A percentile compares a stretch with the other conserved stretches of the same genome.
Evolutionary conservation across 495 filamentous ascomycete species (phyloP).

Genomic region (Rusavskia elegans): DNA sequence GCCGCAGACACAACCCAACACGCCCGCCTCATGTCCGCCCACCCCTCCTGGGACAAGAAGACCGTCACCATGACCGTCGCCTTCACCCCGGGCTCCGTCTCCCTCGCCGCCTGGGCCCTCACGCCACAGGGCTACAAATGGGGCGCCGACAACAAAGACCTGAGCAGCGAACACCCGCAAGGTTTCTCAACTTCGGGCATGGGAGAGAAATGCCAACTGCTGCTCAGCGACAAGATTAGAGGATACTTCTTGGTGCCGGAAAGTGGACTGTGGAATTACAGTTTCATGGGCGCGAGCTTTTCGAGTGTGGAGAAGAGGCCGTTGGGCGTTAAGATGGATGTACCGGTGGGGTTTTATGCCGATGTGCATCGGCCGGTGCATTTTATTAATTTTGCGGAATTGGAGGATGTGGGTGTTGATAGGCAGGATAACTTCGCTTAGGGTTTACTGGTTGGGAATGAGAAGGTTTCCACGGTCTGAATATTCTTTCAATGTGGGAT

Average conservation of each 20-base stretch:
- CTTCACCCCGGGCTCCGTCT: constrained; percentile 97
- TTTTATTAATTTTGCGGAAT: constrained; percentile 83
- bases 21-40: constrained; percentile 68
- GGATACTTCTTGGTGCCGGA: constrained; percentile 96
- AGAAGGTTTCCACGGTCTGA: not conserved
- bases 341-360: constrained; percentile 75
- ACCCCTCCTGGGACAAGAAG: constrained; percentile 82
- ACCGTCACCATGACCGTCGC: constrained; percentile 92
- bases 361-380: constrained; percentile 85
- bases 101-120: constrained; percentile 79
- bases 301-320: constrained; percentile 76
- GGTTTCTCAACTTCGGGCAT: constrained; percentile 75
- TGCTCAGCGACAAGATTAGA: constrained; percentile 80
- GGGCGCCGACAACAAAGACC: constrained; percentile 93
- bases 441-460: not conserved
- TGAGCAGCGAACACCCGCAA: constrained; percentile 75
- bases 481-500: not conserved
- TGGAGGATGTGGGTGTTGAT: constrained; percentile 85
- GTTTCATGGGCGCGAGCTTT: constrained; percentile 88
- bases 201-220: constrained; percentile 88
- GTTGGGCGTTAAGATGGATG: constrained; percentile 84
- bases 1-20: constrained; percentile 89
- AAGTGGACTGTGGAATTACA: constrained; percentile 85
- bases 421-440: constrained; percentile 74
- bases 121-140: constrained; percentile 90